Conservation (phyloP, 1,139 yeast species). For the Kluyveromyces sp. region DNA sequence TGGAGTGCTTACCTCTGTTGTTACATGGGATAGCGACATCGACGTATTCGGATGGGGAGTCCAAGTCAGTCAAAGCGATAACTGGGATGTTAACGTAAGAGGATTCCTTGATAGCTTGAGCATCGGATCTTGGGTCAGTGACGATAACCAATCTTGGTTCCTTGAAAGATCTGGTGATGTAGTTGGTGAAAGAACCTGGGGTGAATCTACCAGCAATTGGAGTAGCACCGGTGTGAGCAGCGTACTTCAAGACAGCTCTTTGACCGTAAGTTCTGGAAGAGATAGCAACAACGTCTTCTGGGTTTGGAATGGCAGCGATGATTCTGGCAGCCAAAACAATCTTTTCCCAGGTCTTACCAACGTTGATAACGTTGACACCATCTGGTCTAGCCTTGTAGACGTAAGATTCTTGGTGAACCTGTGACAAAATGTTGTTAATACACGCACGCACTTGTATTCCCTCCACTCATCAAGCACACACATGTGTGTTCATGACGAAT, state of each 20-base stretch:
- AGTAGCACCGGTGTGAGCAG: constrained; percentile 99
- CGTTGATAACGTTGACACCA: constrained; percentile 98
- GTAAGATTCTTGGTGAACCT: constrained; percentile 99
- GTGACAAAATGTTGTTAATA: constrained; percentile 12
- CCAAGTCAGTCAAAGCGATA: constrained; percentile 97
- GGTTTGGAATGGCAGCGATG: constrained; percentile 98
- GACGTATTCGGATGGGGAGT: constrained; percentile 97
- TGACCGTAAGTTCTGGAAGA: constrained; percentile 99
- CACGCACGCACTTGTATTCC: too few species aligned
- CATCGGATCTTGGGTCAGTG: constrained; percentile 99
- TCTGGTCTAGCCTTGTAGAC: constrained; percentile 99
- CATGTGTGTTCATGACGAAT: too few species aligned
- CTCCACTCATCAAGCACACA: too few species aligned
- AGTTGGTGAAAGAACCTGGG: constrained; percentile 99
- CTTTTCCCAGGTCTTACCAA: constrained; percentile 99
- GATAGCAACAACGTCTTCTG: constrained; percentile 97
- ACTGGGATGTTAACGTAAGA: constrained; percentile 99
- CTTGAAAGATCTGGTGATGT: constrained; percentile 99
- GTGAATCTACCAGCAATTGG: constrained; percentile 99
- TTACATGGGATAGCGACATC: constrained; percentile 99
- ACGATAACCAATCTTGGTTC: constrained; percentile 99
- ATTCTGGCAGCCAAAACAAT: constrained; percentile 99
- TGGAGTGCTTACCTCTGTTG: constrained; percentile 99
- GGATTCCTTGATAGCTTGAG: constrained; percentile 99
- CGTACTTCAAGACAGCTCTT: constrained; percentile 99